These are phyloP conservation scores for Backusella westeae DNA, from an alignment of 192 early-diverging fungal genomes.

Conservation along the genomic window DNA sequence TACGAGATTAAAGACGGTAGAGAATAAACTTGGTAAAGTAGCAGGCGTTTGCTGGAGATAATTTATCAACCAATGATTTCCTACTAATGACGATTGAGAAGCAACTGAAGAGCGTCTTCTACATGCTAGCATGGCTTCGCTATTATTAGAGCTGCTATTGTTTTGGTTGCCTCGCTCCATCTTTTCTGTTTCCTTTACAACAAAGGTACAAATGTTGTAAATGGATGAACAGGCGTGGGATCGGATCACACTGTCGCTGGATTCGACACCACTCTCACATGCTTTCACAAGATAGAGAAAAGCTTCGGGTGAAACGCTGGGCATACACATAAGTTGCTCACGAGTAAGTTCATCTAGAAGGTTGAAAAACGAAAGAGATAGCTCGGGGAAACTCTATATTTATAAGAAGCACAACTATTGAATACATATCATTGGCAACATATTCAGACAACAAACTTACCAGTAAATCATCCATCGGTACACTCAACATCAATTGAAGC, in stretches of 20 bases:
- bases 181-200: conserved; percentile 50
- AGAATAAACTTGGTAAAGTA: conserved; percentile 62
- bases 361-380: conserved; percentile 57
- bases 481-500: conserved; percentile 67
- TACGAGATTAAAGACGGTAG: conserved; percentile 67
- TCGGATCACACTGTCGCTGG: conserved; percentile 53
- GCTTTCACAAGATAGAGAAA: conserved; percentile 77
- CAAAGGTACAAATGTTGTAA: conserved; percentile 69
- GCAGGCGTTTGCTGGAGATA: conserved; percentile 57
- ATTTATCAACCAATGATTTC: conserved; percentile 54
- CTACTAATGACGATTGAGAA: conserved; percentile 16
- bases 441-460: conserved; percentile 28
- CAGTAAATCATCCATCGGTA: conserved; percentile 76
- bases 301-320: conserved; percentile 52
- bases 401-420: background rate
- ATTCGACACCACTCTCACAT: conserved; percentile 67
- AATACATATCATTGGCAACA: background rate
- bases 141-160: conserved; percentile 20
- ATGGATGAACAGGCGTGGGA: conserved; percentile 68
- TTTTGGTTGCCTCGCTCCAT: conserved; percentile 14
- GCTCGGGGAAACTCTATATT: conserved; percentile 57
- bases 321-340: conserved; percentile 61
- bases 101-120: conserved; percentile 16
- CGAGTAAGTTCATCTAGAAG: conserved; percentile 70
- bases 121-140: background rate